Conservation (phyloP, 1,284 basidiomycete genomes). For the Stygiomarasmius scandens region DNA sequence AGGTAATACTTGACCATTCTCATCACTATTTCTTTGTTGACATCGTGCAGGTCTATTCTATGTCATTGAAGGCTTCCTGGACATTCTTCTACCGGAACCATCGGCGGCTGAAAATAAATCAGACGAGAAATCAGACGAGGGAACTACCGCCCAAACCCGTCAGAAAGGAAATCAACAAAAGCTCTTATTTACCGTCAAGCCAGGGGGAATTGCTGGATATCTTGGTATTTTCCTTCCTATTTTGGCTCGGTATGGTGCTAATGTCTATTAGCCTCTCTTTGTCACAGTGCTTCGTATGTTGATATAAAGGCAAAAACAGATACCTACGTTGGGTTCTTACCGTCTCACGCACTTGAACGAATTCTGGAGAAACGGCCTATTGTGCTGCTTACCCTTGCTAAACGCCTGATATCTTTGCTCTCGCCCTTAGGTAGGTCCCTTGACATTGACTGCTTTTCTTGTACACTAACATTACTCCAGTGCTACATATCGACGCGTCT, state of each 20-base stretch:
- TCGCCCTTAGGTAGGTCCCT: slow-evolving; percentile 78
- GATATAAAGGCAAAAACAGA: slow-evolving; percentile 97
- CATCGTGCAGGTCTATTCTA: slow-evolving; percentile 82
- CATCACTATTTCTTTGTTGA: background rate
- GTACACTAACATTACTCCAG: slow-evolving; percentile 41
- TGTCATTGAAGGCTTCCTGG: slow-evolving; percentile 96
- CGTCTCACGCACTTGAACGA: slow-evolving; percentile 85
- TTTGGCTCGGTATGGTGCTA: slow-evolving; percentile 3
- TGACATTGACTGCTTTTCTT: slow-evolving; percentile 2
- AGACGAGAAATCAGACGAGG: slow-evolving; percentile 20
- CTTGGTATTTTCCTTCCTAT: slow-evolving; percentile 53
- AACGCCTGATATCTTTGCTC: slow-evolving; percentile 90
- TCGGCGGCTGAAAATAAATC: slow-evolving; percentile 33
- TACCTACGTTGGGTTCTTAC: slow-evolving; percentile 93
- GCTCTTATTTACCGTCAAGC: slow-evolving; percentile 90
- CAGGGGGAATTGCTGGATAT: slow-evolving; percentile 98
- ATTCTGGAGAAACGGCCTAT: slow-evolving; percentile 94
- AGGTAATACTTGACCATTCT: slow-evolving; percentile 43
- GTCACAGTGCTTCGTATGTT: slow-evolving; percentile 92
- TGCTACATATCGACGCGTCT: slow-evolving; percentile 96
- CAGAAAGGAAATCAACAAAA: slow-evolving; percentile 45
- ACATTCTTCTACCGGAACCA: slow-evolving; percentile 76
- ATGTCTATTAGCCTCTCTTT: slow-evolving; percentile 72
- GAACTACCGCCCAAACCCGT: background rate
- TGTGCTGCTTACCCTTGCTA: slow-evolving; percentile 94